Conservation (phyloP, 1,284 basidiomycete species). For the Marasmius oreades region DNA sequence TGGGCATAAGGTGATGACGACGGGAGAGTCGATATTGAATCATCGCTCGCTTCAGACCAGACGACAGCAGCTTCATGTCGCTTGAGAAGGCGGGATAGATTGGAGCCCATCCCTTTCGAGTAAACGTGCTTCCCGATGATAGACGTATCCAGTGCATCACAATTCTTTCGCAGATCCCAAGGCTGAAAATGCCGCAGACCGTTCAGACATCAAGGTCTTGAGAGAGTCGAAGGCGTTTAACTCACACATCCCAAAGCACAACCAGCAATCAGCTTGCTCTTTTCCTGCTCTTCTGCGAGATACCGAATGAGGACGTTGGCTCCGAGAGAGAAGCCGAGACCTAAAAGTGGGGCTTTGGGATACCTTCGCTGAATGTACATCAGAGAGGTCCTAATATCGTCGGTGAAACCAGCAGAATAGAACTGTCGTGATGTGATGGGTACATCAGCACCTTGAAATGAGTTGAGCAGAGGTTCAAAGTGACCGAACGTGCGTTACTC, state of each 20-base stretch:
- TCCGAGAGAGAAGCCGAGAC: slow-evolving; percentile 92
- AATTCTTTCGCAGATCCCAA: slow-evolving; percentile 12
- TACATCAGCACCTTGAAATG: slow-evolving; percentile 67
- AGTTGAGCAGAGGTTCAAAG: not conserved
- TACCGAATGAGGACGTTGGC: slow-evolving; percentile 93
- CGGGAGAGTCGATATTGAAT: not conserved
- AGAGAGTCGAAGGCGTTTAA: slow-evolving; percentile 7
- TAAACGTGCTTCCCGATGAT: slow-evolving; percentile 74
- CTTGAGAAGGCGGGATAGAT: slow-evolving; percentile 67
- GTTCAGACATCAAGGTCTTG: slow-evolving; percentile 9
- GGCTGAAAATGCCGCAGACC: slow-evolving; percentile 8
- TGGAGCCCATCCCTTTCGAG: slow-evolving; percentile 79
- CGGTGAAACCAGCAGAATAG: slow-evolving; percentile 85
- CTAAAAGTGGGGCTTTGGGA: slow-evolving; percentile 81
- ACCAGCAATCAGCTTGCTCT: slow-evolving; percentile 72
- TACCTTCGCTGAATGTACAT: slow-evolving; percentile 74
- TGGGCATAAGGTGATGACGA: slow-evolving; percentile 3
- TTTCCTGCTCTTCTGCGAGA: slow-evolving; percentile 81
- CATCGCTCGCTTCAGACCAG: slow-evolving; percentile 20
- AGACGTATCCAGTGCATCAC: slow-evolving; percentile 35
- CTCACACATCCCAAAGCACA: slow-evolving; percentile 80
- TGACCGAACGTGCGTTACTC: slow-evolving; percentile 25
- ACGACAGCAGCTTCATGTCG: slow-evolving; percentile 53
- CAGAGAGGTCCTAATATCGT: slow-evolving; percentile 82
- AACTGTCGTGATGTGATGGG: slow-evolving; percentile 79